Conservation (phyloP, 2,329 filamentous ascomycete species). For the Aspergillus novofumigatus region DNA sequence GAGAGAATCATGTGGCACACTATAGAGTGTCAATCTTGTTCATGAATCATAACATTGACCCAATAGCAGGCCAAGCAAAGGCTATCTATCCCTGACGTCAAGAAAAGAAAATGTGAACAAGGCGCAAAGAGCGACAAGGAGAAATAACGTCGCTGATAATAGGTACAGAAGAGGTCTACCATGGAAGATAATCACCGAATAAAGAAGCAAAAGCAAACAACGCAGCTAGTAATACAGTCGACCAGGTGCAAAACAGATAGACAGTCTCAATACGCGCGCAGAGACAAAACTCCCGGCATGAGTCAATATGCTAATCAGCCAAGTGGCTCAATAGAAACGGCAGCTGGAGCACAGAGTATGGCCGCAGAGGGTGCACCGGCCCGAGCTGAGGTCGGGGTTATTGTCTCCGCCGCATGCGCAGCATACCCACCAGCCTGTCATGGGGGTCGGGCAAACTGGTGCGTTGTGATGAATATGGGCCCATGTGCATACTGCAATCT, state of each 20-base stretch:
- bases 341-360: slow-evolving; percentile 8
- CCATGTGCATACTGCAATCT: neutral
- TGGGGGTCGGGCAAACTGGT: slow-evolving; percentile 1
- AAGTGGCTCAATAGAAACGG: neutral
- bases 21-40: neutral
- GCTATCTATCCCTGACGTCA: neutral
- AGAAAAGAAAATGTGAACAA: neutral
- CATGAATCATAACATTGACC: neutral
- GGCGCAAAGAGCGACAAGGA: neutral
- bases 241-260: neutral
- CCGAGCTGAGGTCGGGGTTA: slow-evolving; percentile 17
- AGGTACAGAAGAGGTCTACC: neutral
- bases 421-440: slow-evolving; percentile 22
- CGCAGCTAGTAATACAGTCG: neutral
- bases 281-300: neutral
- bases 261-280: neutral
- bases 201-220: neutral
- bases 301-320: neutral
- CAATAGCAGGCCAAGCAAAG: neutral
- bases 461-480: neutral
- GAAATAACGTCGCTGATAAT: neutral
- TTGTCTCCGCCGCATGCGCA: slow-evolving; percentile 14
- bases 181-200: neutral
- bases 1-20: neutral
- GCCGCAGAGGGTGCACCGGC: slow-evolving; percentile 16